Conservation (phyloP, 2,329 filamentous ascomycete species). For the Beauveria bassiana region DNA sequence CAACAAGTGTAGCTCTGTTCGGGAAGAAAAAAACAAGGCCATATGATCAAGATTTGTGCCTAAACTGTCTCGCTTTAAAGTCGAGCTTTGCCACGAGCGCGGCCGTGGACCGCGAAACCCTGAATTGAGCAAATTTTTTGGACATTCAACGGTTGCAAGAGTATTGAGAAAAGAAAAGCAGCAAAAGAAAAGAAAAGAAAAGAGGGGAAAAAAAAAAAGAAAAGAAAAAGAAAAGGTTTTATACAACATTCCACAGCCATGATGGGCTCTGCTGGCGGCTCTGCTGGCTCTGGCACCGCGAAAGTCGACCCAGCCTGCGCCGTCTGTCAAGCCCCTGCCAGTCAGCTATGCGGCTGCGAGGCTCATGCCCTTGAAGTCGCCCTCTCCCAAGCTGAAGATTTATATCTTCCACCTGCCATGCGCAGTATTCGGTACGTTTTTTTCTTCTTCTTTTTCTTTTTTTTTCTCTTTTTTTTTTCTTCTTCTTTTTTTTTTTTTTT, state of each 20-base stretch:
- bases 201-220: too few relatives aligned
- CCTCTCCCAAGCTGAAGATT: slow-evolving; percentile 53
- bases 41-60: too few relatives aligned
- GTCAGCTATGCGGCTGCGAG: slow-evolving; percentile 56
- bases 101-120: too few relatives aligned
- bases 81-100: too few relatives aligned
- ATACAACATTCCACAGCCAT: too few relatives aligned
- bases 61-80: too few relatives aligned
- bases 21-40: background rate
- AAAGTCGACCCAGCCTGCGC: slow-evolving; percentile 37
- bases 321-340: slow-evolving; percentile 55
- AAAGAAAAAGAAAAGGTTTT: background rate
- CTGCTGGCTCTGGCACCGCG: slow-evolving; percentile 18
- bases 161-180: too few relatives aligned
- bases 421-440: slow-evolving; percentile 52
- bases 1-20: background rate
- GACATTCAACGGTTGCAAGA: too few relatives aligned
- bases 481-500: slow-evolving; percentile 5
- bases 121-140: too few relatives aligned
- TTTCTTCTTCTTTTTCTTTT: slow-evolving; percentile 1
- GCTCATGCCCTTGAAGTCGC: slow-evolving; percentile 56
- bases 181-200: too few relatives aligned
- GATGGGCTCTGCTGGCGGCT: slow-evolving; percentile 14
- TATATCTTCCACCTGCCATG: slow-evolving; percentile 56
- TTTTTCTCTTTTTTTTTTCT: background rate